phyloP scores from a whole-genome alignment of 768 basidiomycete species.

The Panaeolus papilionaceus region DNA sequence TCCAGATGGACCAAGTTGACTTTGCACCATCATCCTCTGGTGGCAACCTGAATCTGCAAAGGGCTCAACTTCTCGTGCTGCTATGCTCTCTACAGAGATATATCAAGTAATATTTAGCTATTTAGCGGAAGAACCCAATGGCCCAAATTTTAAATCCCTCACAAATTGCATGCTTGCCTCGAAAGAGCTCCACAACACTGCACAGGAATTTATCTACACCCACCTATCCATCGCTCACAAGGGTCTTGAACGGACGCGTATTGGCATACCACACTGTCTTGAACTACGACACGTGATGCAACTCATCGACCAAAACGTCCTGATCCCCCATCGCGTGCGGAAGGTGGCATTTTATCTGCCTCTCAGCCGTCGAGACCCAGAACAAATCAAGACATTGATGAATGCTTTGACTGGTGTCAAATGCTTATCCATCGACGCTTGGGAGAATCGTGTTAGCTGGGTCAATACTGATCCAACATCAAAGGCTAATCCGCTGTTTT shows the following conservation, averaged over 20 bases:
- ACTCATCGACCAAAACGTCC: neutral
- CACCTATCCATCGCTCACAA: neutral
- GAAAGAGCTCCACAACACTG: neutral
- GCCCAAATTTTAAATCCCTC: neutral
- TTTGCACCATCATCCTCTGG: too few species aligned
- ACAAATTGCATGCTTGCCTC: slow-evolving; percentile 2
- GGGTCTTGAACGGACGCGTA: neutral
- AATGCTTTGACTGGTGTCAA: neutral
- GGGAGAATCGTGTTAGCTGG: neutral
- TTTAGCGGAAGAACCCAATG: neutral
- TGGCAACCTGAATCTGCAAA: too few species aligned
- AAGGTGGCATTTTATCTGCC: neutral
- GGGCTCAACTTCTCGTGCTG: neutral
- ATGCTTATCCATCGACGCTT: neutral
- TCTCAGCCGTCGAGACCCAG: neutral
- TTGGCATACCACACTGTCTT: neutral
- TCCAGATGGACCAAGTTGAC: neutral
- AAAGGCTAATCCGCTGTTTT: neutral
- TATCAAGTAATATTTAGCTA: neutral
- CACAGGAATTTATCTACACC: neutral
- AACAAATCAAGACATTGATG: neutral
- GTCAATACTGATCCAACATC: neutral
- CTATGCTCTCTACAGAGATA: neutral
- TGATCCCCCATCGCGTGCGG: neutral
- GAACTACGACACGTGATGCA: neutral